Base-by-base conservation (phyloP, 2,329 filamentous ascomycete species). In the Elsinoe arachidis region DNA sequence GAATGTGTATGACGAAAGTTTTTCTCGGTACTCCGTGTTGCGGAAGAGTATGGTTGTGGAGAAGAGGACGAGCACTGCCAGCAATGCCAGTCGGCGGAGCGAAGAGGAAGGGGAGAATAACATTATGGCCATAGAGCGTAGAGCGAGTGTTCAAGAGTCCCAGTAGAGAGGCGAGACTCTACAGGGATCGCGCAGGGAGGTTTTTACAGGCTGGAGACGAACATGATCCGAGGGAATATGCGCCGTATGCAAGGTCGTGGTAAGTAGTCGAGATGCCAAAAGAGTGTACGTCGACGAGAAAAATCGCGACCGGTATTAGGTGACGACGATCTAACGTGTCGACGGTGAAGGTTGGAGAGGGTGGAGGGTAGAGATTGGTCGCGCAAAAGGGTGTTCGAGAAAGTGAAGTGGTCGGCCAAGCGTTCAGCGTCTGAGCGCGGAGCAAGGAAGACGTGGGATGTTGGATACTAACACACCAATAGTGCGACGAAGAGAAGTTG, bases 51-150 rank as follows among this genome's bases (percentile, higher is more conserved):
- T 46, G 41, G 68, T 41, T 23, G 63, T 60, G 33, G 60, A 38
- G 10, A 69, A 55, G 62, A 74, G 69, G 17, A 67, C 63, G 51
- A 72, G 55, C 35, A 71, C 64, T 21, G 66, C 67, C 56, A 73
- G 61, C 56, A 74, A 61, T 34, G 64, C 65, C 61, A 74, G 67
- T 62, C 68, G 69, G 62, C 70, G 68, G 6, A 71, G 69, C 58
- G 71, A 70, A n/a, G 62, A 58, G 34, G 63, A 66, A 10, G 60
- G 39, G 12, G 63, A 61, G 34, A 65, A 58, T 39, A 67, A 61
- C 65, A 67, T 67, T 58, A 54, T 57, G 17, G 38, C 35, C 30
- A 43, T 37, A 10, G 49, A 19, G 15, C 5, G 34, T 53, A 9
- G 49, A 39, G 49, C 49, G 49, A 53, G 33, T 53, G 49, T 39